Percentiles rank a stretch among this genome's conserved stretches.
These are phyloP conservation scores for Daldinia bambusicola DNA, from an alignment of 495 filamentous ascomycete species.

Conservation along the genomic window DNA sequence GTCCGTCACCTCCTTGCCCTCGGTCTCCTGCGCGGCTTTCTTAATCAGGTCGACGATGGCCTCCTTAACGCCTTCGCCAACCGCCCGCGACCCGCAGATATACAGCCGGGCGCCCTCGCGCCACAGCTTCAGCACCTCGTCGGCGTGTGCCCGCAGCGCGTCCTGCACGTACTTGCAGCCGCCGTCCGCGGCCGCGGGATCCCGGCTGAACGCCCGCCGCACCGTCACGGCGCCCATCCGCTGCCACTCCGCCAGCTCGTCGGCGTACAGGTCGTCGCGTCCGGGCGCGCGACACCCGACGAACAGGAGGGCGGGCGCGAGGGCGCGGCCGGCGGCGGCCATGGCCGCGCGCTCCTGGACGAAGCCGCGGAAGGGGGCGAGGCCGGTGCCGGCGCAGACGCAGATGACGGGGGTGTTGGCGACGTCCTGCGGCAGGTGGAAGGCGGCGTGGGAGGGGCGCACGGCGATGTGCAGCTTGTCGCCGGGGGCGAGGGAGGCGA, in stretches of 20 bases:
- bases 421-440: constrained; percentile 71
- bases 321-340: constrained; percentile 60
- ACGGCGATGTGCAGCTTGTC: constrained; percentile 72
- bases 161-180: constrained; percentile 72
- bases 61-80: constrained; percentile 69
- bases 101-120: constrained; percentile 69
- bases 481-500: constrained; percentile 67
- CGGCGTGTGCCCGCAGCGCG: constrained; percentile 62
- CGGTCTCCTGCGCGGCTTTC: constrained; percentile 52
- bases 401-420: constrained; percentile 73
- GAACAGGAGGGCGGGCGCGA: constrained; percentile 71
- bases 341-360: constrained; percentile 71
- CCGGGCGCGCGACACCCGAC: constrained; percentile 69
- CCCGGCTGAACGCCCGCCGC: constrained; percentile 64
- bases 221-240: constrained; percentile 66
- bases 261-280: constrained; percentile 68
- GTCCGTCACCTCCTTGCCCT: constrained; percentile 51
- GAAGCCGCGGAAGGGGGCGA: constrained; percentile 78
- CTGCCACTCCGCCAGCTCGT: constrained; percentile 69
- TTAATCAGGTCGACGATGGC: constrained; percentile 57
- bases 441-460: constrained; percentile 66
- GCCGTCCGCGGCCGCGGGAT: constrained; percentile 48
- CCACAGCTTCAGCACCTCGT: constrained; percentile 65
- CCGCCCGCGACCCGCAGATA: constrained; percentile 71
- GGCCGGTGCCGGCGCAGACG: constrained; percentile 64